Conservation (phyloP, 1,284 basidiomycete genomes). For the Ganoderma sp. region DNA sequence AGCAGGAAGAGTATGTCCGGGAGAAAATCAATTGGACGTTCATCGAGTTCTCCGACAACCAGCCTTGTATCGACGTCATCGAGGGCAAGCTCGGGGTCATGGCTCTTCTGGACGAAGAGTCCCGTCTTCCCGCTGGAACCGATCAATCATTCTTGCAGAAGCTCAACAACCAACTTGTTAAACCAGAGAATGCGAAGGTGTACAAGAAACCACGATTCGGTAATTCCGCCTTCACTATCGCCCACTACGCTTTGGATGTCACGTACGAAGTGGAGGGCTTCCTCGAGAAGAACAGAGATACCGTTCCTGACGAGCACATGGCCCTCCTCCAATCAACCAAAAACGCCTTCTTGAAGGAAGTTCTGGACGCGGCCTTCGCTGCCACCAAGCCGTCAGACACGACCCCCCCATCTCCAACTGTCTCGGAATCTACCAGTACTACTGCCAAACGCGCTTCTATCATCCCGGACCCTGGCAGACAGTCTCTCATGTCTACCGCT, state of each 20-base stretch:
- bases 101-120: conserved; percentile 96
- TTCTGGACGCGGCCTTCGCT: conserved; percentile 87
- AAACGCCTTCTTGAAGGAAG: conserved; percentile 94
- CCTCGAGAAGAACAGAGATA: conserved; percentile 98
- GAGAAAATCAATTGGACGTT: conserved; percentile 99
- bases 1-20: conserved; percentile 98
- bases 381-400: conserved; percentile 72
- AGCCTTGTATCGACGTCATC: conserved; percentile 98
- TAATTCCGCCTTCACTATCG: conserved; percentile 95
- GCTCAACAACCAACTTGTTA: conserved; percentile 85
- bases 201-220: conserved; percentile 99
- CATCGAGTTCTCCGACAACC: conserved; percentile 99
- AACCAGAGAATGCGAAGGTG: conserved; percentile 86
- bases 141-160: conserved; percentile 96
- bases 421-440: conserved; percentile 75
- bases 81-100: conserved; percentile 97
- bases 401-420: conserved; percentile 71
- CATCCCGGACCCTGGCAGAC: conserved; percentile 85
- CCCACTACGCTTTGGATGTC: conserved; percentile 98
- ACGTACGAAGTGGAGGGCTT: conserved; percentile 99
- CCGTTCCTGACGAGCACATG: conserved; percentile 98
- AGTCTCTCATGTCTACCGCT: conserved; percentile 65
- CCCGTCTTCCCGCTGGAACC: conserved; percentile 92
- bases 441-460: conserved; percentile 79
- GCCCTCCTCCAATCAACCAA: conserved; percentile 83